These are phyloP conservation scores for Bryoerythrophyllum caledonicum DNA, from an alignment of 225 moss, liverwort and hornwort species.

Conservation along the genomic window DNA sequence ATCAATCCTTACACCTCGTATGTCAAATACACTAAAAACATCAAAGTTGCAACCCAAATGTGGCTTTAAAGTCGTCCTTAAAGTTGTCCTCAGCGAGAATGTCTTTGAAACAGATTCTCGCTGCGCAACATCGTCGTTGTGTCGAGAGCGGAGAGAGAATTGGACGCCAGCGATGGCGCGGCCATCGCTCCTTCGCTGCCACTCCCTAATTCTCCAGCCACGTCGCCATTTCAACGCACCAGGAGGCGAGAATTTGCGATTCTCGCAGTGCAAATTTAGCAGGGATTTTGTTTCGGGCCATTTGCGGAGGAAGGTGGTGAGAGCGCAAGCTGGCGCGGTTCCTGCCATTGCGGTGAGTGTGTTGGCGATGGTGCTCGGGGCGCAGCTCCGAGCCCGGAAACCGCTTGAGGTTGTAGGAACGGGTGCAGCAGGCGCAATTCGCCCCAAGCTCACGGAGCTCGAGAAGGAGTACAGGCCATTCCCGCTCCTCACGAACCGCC, in stretches of 20 bases:
- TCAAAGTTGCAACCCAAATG: too few relatives aligned
- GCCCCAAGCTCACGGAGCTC: conserved; percentile 47
- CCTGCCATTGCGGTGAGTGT: not conserved
- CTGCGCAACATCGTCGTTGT: too few relatives aligned
- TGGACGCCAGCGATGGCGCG: not conserved
- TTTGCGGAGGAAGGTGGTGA: not conserved
- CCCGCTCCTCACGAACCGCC: conserved; percentile 61
- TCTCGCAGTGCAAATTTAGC: not conserved
- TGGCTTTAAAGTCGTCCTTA: too few relatives aligned
- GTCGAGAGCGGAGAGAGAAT: too few relatives aligned
- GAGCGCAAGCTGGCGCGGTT: not conserved
- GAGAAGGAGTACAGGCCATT: conserved; percentile 68
- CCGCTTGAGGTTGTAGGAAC: conserved; percentile 51
- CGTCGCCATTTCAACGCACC: too few relatives aligned
- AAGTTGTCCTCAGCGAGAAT: too few relatives aligned
- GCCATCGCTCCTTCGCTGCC: not conserved
- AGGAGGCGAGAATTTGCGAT: not conserved
- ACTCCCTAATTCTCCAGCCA: not conserved
- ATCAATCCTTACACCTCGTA: too few relatives aligned
- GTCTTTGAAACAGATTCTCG: too few relatives aligned
- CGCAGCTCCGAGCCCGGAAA: not conserved
- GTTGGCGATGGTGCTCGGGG: not conserved
- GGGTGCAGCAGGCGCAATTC: conserved; percentile 24
- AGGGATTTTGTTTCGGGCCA: not conserved
- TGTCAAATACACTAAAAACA: too few relatives aligned